phyloP scores from a whole-genome alignment of 1,284 basidiomycete genomes.

The Waitea zeae region DNA sequence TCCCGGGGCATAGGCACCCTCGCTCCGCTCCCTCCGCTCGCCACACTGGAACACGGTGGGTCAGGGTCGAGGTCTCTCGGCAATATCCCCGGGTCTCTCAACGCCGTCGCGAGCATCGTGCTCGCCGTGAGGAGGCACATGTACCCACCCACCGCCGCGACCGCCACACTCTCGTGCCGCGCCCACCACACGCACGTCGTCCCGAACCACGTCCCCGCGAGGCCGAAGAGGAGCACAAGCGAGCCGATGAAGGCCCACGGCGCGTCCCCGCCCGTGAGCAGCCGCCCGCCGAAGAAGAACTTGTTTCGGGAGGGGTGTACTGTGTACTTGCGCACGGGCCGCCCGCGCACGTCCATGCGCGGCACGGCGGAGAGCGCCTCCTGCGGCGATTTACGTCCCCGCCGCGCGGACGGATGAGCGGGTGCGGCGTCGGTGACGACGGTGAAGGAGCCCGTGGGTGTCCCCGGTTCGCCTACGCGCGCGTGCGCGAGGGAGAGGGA shows the following conservation, averaged over 20 bases:
- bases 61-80: conserved; percentile 74
- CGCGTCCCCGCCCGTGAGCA: conserved; percentile 75
- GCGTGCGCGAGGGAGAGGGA: too few species aligned
- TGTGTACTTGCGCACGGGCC: conserved; percentile 34
- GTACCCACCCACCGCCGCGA: conserved; percentile 61
- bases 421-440: too few species aligned
- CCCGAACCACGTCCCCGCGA: conserved; percentile 68
- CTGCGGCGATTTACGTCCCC: too few species aligned
- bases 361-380: conserved; percentile 34
- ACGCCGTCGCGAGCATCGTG: conserved; percentile 64
- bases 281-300: conserved; percentile 55
- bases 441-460: too few species aligned
- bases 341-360: conserved; percentile 18
- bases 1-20: conserved; percentile 65
- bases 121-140: conserved; percentile 60
- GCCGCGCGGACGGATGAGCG: too few species aligned
- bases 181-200: conserved; percentile 83
- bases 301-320: conserved; percentile 52
- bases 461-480: too few species aligned
- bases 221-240: conserved; percentile 39
- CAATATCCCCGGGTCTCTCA: conserved; percentile 79
- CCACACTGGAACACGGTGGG: conserved; percentile 49
- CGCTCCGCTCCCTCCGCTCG: conserved; percentile 40
- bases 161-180: conserved; percentile 56
- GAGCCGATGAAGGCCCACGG: conserved; percentile 61